Evolutionary conservation across 106 monocot species (phyloP).

Genomic region (Acorus gramineus): DNA sequence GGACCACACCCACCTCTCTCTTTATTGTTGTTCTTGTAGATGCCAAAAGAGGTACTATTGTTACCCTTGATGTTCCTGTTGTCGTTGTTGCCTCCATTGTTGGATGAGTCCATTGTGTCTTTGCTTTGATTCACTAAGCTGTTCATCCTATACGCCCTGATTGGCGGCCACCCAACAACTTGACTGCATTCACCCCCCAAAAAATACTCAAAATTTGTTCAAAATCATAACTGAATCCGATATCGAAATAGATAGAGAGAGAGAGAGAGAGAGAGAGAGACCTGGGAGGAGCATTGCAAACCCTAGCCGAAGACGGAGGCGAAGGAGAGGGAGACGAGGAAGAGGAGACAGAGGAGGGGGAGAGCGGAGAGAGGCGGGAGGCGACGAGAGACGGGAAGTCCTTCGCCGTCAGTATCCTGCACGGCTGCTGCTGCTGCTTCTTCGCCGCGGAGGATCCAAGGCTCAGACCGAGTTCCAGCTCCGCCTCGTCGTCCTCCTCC

Average conservation of each 20-base stretch:
- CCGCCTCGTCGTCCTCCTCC: conserved; percentile 23
- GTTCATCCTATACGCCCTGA: conserved; percentile 73
- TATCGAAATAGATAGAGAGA: too few species aligned
- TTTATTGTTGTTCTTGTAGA: conserved; percentile 1
- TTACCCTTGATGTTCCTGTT: conserved; percentile 1
- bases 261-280: too few species aligned
- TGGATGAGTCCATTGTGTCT: conserved; percentile 4
- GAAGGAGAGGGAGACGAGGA: conserved; percentile 38
- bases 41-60: conserved; percentile 2
- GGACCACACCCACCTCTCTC: conserved; percentile 1
- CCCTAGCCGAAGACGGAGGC: not conserved
- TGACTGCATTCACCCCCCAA: conserved; percentile 27
- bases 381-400: conserved; percentile 32
- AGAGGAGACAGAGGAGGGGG: conserved; percentile 27
- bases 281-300: not conserved
- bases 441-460: conserved; percentile 23
- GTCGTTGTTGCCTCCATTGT: conserved; percentile 14
- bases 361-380: conserved; percentile 14
- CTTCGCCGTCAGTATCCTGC: conserved; percentile 54
- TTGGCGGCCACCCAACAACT: conserved; percentile 91
- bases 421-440: conserved; percentile 5
- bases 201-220: not conserved
- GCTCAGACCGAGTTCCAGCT: conserved; percentile 70
- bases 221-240: not conserved
- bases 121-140: conserved; percentile 54